Percentiles rank a stretch among this genome's conserved stretches.
These are phyloP conservation scores for Fusarium kyushuense DNA, from an alignment of 2,329 filamentous ascomycete species.

Conservation along the genomic window DNA sequence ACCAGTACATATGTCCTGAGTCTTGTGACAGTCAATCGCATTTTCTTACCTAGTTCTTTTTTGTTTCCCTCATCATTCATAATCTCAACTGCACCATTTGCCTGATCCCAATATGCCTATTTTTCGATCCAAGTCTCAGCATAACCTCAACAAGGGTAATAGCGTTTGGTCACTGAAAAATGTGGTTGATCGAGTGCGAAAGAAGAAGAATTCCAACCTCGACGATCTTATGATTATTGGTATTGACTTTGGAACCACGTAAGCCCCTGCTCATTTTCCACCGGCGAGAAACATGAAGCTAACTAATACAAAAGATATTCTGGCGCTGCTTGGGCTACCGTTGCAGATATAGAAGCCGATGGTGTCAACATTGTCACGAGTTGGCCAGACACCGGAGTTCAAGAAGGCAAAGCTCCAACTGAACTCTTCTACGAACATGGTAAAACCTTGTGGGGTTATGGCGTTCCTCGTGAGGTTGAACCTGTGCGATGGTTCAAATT, in stretches of 20 bases:
- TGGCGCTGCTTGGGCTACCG: background rate
- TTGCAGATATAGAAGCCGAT: background rate
- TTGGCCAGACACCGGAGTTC: background rate
- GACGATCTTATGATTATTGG: background rate
- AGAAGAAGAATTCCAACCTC: background rate
- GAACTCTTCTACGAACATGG: background rate
- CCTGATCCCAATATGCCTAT: background rate
- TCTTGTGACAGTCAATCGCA: too few species aligned
- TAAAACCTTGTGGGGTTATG: background rate
- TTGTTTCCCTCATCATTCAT: too few species aligned
- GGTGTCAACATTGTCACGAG: background rate
- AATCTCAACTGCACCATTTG: too few species aligned
- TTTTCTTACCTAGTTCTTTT: too few species aligned
- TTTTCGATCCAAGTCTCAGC: background rate
- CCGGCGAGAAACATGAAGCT: background rate
- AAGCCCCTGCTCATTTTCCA: background rate
- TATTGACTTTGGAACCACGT: background rate
- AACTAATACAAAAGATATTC: background rate
- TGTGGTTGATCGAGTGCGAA: background rate
- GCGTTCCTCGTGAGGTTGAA: background rate
- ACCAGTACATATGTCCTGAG: too few species aligned
- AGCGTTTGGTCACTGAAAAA: background rate
- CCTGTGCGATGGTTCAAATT: slow-evolving; percentile 8
- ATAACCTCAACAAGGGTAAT: background rate
- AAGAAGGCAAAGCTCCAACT: slow-evolving; percentile 1